Evolutionary conservation across 768 basidiomycete genomes (phyloP), one percentile per base, ranked within the genome.

Genomic region (Auriculariales sp.): DNA sequence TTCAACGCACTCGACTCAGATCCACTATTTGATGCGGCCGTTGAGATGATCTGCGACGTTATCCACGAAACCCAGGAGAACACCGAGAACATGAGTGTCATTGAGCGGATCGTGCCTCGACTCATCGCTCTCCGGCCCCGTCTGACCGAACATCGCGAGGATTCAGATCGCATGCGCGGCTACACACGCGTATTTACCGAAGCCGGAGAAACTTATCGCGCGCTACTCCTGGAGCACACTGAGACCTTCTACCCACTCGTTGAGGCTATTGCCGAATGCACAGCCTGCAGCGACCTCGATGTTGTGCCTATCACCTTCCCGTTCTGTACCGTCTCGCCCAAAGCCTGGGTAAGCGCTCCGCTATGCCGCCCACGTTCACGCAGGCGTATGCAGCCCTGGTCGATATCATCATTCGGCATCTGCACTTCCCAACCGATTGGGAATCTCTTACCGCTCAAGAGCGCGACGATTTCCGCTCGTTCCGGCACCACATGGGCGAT

Each of bases 61-160:
- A 90, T 98, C 49, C 95, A 98, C 64, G 95, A 99, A 64, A 98
- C 95, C 0, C 93, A 97, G 65, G 95, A 99, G 64, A 75, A 95
- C 28, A 85, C 94, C 53, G 94, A 97, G 28, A 92, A 90, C 60
- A 87, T 93, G 79, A 65, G 76, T 19, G 78, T 86, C 55, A 92
- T 98, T 57, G 75, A 95, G 59, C 70, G 81, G 52, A 81, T 99
- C 50, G 81, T 98, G 1, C 91, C 91, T 1, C 74, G 78, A n/a
- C 71, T 98, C 36, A 81, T 94, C 50, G 77, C 72, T 9, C 66
- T 99, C 27, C 78, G 74, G 52, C 71, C 78, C 2, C 70, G 72
- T 49, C 67, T 98, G 34, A 63, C 69, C 15, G 71, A 72, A 32
- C 67, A 72, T 46, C 71, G 71, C 29, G 84, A 89, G 14, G 92